A percentile compares a stretch with the other conserved stretches of the same genome.
These are phyloP conservation scores for Claviceps lovelessii DNA, from an alignment of 2,329 filamentous ascomycete species.

Conservation along the genomic window DNA sequence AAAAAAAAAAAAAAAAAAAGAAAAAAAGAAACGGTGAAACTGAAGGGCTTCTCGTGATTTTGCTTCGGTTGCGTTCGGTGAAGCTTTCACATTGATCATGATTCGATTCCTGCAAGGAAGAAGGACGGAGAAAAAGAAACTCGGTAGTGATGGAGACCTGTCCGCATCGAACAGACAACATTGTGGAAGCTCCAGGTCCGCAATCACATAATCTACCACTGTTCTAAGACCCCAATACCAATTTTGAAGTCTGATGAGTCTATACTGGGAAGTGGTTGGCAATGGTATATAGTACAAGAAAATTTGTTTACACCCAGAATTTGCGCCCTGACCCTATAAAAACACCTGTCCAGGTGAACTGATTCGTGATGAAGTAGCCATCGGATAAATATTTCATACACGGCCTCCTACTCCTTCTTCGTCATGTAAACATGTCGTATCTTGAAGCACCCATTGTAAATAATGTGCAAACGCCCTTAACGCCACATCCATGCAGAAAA, in stretches of 20 bases:
- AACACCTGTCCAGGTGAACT: too few relatives aligned
- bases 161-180: slow-evolving; percentile 7
- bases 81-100: too few relatives aligned
- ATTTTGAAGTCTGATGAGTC: neutral
- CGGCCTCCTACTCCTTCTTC: neutral
- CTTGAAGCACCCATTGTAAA: neutral
- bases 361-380: too few relatives aligned
- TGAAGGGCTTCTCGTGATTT: too few relatives aligned
- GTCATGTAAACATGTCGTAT: too few relatives aligned
- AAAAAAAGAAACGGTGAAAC: too few relatives aligned
- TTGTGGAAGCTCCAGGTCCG: slow-evolving; percentile 4
- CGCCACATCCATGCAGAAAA: neutral
- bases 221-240: slow-evolving; percentile 4
- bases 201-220: slow-evolving; percentile 7
- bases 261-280: neutral
- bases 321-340: too few relatives aligned
- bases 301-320: too few relatives aligned
- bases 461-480: neutral
- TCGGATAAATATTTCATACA: too few relatives aligned
- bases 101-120: neutral
- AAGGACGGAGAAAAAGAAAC: neutral
- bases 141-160: slow-evolving; percentile 1
- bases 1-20: too few relatives aligned
- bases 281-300: neutral
- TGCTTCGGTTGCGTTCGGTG: too few relatives aligned